A percentile compares a stretch with the other conserved stretches of the same genome.
Evolutionary conservation across 495 filamentous ascomycete genomes (phyloP).

Genomic region (Venustampulla echinocandica): DNA sequence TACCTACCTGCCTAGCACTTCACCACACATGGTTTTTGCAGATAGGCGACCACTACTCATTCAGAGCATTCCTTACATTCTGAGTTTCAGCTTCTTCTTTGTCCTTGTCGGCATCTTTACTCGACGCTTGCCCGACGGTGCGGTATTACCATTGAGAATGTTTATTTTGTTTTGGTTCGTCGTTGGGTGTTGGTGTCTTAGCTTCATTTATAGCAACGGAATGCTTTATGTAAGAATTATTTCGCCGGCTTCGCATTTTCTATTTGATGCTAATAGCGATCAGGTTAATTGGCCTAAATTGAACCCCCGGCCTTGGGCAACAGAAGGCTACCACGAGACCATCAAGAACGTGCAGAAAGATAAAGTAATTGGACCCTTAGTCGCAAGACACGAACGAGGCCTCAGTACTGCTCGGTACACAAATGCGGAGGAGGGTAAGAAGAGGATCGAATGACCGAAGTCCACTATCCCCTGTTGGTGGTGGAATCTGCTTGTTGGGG

Average conservation of each 20-base stretch:
- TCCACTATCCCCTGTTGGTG: not conserved
- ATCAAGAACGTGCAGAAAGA: conserved; percentile 67
- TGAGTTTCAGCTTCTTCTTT: conserved; percentile 82
- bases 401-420: conserved; percentile 68
- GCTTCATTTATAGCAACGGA: conserved; percentile 72
- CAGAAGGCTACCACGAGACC: conserved; percentile 84
- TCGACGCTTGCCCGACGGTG: conserved; percentile 52
- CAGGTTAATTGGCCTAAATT: conserved; percentile 99
- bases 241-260: not conserved
- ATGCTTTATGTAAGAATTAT: conserved; percentile 88
- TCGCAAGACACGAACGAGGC: conserved; percentile 66
- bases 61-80: conserved; percentile 81
- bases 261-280: conserved; percentile 14
- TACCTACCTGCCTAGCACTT: conserved; percentile 62
- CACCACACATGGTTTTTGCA: conserved; percentile 54
- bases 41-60: conserved; percentile 81
- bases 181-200: conserved; percentile 56
- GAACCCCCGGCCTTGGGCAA: conserved; percentile 72
- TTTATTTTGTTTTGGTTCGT: conserved; percentile 68
- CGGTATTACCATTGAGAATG: conserved; percentile 67
- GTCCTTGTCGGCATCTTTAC: conserved; percentile 72
- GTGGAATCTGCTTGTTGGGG: too few relatives aligned
- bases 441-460: conserved; percentile 69
- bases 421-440: conserved; percentile 91
- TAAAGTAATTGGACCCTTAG: conserved; percentile 61